Conservation (phyloP, 2,329 filamentous ascomycete genomes). For the Ophiostoma ulmi region DNA sequence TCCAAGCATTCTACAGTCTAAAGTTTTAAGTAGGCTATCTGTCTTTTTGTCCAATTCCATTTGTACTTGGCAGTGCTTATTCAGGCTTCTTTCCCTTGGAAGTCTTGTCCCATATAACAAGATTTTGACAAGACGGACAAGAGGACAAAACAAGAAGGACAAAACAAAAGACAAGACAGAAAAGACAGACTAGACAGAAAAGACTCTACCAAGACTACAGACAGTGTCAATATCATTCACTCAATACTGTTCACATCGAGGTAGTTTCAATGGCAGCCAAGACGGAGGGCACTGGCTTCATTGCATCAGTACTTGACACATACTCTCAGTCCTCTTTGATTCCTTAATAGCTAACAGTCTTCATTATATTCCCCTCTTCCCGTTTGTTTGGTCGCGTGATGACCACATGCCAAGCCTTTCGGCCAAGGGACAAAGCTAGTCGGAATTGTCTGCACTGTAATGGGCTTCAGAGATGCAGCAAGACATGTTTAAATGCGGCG, state of each 20-base stretch:
- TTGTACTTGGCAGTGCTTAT: constrained; percentile 1
- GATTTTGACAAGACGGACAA: background rate
- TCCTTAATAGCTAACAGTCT: background rate
- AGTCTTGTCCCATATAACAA: background rate
- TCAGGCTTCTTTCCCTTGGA: background rate
- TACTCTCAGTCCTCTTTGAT: background rate
- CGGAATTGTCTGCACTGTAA: background rate
- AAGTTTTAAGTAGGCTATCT: background rate
- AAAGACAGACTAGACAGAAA: background rate
- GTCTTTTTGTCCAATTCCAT: background rate
- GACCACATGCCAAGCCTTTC: background rate
- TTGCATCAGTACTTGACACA: background rate
- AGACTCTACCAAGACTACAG: background rate
- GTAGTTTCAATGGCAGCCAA: constrained; percentile 4
- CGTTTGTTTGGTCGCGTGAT: constrained; percentile 11
- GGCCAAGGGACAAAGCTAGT: background rate
- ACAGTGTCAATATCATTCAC: background rate
- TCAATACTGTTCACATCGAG: background rate
- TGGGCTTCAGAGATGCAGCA: background rate
- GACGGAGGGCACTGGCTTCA: background rate
- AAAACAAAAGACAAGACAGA: background rate
- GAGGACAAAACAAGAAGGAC: background rate
- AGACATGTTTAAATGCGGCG: background rate
- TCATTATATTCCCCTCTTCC: background rate
- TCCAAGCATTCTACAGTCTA: background rate